Conservation (phyloP, 1,284 basidiomycete species). For the Trichosporon sp. region DNA sequence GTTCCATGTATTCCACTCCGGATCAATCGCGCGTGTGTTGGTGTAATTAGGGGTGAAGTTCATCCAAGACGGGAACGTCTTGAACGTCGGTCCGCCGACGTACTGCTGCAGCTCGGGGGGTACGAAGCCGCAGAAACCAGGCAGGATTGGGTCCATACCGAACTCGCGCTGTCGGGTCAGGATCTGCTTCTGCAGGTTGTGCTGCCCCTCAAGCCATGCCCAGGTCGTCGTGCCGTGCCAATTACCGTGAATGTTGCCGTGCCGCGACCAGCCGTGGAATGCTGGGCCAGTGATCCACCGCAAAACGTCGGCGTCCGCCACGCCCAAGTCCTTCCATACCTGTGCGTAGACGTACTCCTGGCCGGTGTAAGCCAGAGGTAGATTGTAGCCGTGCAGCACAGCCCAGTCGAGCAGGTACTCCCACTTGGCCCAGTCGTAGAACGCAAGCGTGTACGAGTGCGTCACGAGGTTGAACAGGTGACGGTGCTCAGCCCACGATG, state of each 20-base stretch:
- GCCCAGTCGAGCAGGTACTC: constrained; percentile 52
- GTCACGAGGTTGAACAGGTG: constrained; percentile 49
- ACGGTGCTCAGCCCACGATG: constrained; percentile 31
- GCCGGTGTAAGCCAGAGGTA: constrained; percentile 51
- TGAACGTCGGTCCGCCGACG: constrained; percentile 49
- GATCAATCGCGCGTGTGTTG: constrained; percentile 50
- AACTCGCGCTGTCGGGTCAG: constrained; percentile 50
- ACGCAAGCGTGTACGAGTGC: constrained; percentile 50
- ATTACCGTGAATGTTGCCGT: constrained; percentile 51
- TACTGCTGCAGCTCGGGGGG: constrained; percentile 42
- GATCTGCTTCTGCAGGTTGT: constrained; percentile 47
- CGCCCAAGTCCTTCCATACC: constrained; percentile 48
- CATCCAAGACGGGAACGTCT: constrained; percentile 17
- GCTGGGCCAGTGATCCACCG: constrained; percentile 50
- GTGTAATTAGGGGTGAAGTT: constrained; percentile 27
- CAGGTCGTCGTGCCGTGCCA: constrained; percentile 47
- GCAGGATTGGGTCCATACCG: constrained; percentile 52
- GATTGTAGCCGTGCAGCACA: constrained; percentile 50
- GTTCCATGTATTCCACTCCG: constrained; percentile 49
- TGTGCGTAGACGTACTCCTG: constrained; percentile 49
- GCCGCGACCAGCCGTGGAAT: constrained; percentile 52
- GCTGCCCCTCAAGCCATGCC: constrained; percentile 50
- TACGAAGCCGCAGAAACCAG: constrained; percentile 52
- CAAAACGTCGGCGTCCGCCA: constrained; percentile 45
- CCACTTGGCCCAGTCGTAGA: constrained; percentile 51